Conservation (phyloP, 73 alveolate species). For the Tetrahymena malaccensis region DNA sequence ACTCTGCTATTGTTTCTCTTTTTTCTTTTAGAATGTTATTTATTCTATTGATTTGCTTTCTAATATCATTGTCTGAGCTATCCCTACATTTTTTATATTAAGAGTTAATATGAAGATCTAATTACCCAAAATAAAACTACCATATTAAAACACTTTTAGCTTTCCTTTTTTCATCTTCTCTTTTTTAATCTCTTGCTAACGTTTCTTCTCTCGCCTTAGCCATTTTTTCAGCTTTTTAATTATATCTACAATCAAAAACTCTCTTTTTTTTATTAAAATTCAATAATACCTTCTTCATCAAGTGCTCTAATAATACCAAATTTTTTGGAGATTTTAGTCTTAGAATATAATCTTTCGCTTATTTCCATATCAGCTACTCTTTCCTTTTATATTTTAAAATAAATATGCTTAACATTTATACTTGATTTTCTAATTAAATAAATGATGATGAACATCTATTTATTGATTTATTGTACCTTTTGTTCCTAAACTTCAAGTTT, state of each 20-base stretch:
- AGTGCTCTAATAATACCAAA: background rate
- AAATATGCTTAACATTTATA: background rate
- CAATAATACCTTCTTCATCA: background rate
- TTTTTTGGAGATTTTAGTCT: background rate
- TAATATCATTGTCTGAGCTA: background rate
- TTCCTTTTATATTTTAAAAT: background rate
- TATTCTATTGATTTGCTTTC: conserved; percentile 12
- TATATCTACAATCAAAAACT: background rate
- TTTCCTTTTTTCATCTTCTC: conserved; percentile 13
- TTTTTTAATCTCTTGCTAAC: conserved; percentile 14
- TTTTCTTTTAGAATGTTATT: conserved; percentile 17
- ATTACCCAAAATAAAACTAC: background rate
- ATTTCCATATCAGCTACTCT: background rate
- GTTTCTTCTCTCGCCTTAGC: conserved; percentile 35
- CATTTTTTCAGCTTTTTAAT: conserved; percentile 13
- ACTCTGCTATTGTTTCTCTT: conserved; percentile 31
- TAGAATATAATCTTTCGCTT: background rate
- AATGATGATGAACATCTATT: background rate
- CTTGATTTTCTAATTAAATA: background rate
- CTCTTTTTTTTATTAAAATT: background rate
- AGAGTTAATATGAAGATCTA: background rate
- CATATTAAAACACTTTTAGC: background rate
- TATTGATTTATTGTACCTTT: background rate
- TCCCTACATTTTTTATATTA: background rate
- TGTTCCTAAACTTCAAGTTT: background rate